Conservation (phyloP, 2,329 filamentous ascomycete genomes). For the Calonectria hongkongensis region DNA sequence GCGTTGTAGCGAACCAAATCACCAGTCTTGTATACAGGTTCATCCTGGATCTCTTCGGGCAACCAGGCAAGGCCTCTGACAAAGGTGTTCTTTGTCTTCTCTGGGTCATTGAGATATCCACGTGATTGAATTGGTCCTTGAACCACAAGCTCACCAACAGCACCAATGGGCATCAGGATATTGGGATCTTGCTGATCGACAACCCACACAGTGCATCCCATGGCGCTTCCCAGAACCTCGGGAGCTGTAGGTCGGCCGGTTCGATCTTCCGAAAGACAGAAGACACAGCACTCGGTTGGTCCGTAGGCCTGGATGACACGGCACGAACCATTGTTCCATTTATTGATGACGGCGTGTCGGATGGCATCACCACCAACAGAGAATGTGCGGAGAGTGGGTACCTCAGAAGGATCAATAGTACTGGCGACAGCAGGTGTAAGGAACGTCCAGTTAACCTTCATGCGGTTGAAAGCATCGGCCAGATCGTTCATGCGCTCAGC, state of each 20-base stretch:
- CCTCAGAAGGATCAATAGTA: conserved; percentile 6
- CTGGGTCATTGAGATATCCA: conserved; percentile 27
- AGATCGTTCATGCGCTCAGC: conserved; percentile 45
- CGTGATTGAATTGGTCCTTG: conserved; percentile 25
- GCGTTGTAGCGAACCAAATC: conserved; percentile 32
- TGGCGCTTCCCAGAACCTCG: neutral
- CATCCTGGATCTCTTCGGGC: neutral
- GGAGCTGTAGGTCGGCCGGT: conserved; percentile 4
- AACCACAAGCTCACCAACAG: conserved; percentile 28
- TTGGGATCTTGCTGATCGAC: conserved; percentile 21
- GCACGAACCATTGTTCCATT: conserved; percentile 17
- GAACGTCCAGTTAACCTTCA: conserved; percentile 42
- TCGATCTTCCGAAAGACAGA: conserved; percentile 14
- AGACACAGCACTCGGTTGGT: conserved; percentile 20
- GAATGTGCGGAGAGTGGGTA: conserved; percentile 14
- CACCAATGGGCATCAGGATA: conserved; percentile 25
- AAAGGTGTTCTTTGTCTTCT: conserved; percentile 14
- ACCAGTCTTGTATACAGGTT: conserved; percentile 31
- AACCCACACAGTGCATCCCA: conserved; percentile 23
- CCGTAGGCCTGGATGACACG: conserved; percentile 21
- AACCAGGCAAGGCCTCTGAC: conserved; percentile 22
- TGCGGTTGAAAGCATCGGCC: conserved; percentile 38
- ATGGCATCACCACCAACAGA: conserved; percentile 18
- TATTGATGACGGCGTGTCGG: conserved; percentile 21
- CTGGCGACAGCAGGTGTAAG: conserved; percentile 34